phyloP scores from a whole-genome alignment of 257 asterid genomes.

The Solanum pennellii region DNA sequence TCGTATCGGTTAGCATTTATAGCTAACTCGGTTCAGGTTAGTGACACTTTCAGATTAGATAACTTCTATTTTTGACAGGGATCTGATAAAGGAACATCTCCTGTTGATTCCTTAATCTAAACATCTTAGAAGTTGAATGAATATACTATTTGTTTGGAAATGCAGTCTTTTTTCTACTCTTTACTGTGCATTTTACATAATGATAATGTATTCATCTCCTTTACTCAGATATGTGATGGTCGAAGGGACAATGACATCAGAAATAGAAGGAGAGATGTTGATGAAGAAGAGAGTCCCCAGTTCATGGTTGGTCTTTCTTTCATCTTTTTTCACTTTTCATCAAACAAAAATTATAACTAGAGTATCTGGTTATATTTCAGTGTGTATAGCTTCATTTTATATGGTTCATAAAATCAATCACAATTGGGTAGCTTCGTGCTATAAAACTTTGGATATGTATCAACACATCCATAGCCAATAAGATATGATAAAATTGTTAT shows the following conservation, averaged over 20 bases:
- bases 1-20: conserved; percentile 92
- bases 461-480: neutral
- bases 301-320: conserved; percentile 44
- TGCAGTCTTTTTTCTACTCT: neutral
- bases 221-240: conserved; percentile 71
- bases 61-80: neutral
- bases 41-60: neutral
- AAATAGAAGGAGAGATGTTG: conserved; percentile 56
- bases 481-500: neutral
- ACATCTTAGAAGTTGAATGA: neutral
- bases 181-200: neutral
- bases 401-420: neutral
- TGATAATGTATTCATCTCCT: neutral
- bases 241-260: conserved; percentile 61
- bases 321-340: neutral
- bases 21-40: conserved; percentile 91
- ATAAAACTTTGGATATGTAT: neutral
- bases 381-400: neutral
- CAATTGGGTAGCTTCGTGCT: neutral
- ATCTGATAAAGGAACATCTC: neutral
- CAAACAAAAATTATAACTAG: neutral
- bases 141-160: neutral
- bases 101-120: neutral
- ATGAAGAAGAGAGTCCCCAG: conserved; percentile 60
- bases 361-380: neutral